Base-by-base conservation (phyloP, 2,329 filamentous ascomycete species). In the Aspergillus fijiensis region DNA sequence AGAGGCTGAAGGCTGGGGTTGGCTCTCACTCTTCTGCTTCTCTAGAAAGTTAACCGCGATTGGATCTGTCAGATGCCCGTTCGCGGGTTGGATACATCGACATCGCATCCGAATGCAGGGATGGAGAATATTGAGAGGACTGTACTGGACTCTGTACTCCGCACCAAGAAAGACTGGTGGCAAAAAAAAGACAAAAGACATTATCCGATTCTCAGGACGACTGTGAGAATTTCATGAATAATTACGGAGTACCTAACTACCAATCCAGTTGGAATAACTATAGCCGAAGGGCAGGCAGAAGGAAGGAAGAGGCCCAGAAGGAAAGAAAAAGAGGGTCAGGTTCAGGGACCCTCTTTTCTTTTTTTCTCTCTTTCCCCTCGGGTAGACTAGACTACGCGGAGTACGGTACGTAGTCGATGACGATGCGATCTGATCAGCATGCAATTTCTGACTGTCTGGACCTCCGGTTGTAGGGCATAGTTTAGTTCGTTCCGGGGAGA, bases 351-450 rank as follows among this genome's bases (percentile, higher is more conserved):
- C 45, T 35, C 12, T 35, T 35, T 35, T 35, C 6, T 35, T 35
- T 35, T 35, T 23, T 3, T 23, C 23, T 23, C 23, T 35, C 27
- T 29, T 9, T 29, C 27, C 27, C 27, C 27, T 29, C 27, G 27
- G 27, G 27, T 29, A 29, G 27, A 35, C 11, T 35, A 12, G 14
- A 25, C 25, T 58, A 35, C 21, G 21, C 21, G 21, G 21, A 21
- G 21, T 21, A 21, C 47, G 51, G 25, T 61, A 59, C 60, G 60
- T 59, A 51, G 59, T 53, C 59, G 53, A 53, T 59, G 57, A 55
- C 51, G 51, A 45, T 35, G 29, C 48, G 39, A 51, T 48, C 48
- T 45, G 35, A 51, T 48, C 48, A 54, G 35, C 19, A 27, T 35
- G 33, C 23, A 54, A 35, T 54, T 11, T 27, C 33, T 54, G 35